Conservation (phyloP, 1,139 yeast species). For the Pneumocystis murina region DNA sequence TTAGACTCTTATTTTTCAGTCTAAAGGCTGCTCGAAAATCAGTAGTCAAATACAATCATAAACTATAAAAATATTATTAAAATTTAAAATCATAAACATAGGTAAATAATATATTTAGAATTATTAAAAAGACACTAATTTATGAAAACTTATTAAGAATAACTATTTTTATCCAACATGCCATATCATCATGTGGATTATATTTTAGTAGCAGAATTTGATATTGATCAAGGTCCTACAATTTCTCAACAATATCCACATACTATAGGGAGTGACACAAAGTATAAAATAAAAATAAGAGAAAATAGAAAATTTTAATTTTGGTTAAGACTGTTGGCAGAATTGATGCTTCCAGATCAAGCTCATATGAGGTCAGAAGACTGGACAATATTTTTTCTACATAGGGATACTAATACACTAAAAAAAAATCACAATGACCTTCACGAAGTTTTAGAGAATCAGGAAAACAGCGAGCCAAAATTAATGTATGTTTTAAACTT, state of each 20-base stretch:
- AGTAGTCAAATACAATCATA: neutral
- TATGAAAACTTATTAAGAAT: neutral
- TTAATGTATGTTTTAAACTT: slow-evolving; percentile 42
- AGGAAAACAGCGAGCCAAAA: slow-evolving; percentile 21
- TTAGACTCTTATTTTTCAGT: neutral
- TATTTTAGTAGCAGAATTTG: slow-evolving; percentile 39
- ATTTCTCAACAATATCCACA: slow-evolving; percentile 39
- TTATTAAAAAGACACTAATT: neutral
- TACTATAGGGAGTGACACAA: slow-evolving; percentile 33
- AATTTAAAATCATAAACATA: neutral
- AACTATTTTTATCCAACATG: neutral
- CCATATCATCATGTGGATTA: slow-evolving; percentile 20
- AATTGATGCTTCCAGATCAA: slow-evolving; percentile 53
- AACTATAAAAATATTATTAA: neutral
- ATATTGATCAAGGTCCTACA: slow-evolving; percentile 48
- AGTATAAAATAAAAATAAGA: slow-evolving; percentile 14
- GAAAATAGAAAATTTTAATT: neutral
- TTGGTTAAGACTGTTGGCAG: slow-evolving; percentile 20
- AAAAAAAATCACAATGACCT: neutral
- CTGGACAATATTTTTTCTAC: slow-evolving; percentile 42
- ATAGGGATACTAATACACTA: slow-evolving; percentile 16
- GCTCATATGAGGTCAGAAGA: slow-evolving; percentile 47
- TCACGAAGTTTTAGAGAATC: slow-evolving; percentile 19
- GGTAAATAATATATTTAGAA: neutral
- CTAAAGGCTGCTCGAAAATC: neutral